These are phyloP conservation scores for Boletus vermiculosoides DNA, from an alignment of 768 basidiomycete species.

Conservation along the genomic window DNA sequence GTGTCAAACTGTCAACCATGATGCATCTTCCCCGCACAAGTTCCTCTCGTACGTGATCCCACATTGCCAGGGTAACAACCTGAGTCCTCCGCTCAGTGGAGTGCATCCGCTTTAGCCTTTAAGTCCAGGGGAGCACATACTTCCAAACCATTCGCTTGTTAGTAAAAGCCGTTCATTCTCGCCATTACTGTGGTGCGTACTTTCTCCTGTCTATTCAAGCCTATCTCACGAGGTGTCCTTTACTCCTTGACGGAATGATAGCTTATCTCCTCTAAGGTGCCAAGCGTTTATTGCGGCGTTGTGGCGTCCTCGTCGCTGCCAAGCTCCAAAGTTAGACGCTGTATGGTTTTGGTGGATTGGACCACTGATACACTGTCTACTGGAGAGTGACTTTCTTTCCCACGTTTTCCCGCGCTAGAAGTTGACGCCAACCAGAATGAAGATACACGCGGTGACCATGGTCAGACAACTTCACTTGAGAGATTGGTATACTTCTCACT, in stretches of 20 bases:
- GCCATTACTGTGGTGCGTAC: neutral
- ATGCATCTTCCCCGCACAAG: too few relatives aligned
- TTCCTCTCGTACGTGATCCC: too few relatives aligned
- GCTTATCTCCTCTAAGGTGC: neutral
- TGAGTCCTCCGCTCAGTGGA: too few relatives aligned
- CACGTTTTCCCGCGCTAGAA: neutral
- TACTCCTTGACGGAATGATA: neutral
- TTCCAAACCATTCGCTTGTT: too few relatives aligned
- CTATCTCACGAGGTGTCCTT: neutral
- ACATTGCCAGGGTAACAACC: too few relatives aligned
- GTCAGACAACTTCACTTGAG: conserved; percentile 14
- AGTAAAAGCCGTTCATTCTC: too few relatives aligned
- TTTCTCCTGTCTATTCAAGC: neutral
- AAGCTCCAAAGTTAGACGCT: neutral
- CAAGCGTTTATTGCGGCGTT: neutral
- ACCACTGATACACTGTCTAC: neutral
- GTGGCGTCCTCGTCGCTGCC: neutral
- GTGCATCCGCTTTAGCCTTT: too few relatives aligned
- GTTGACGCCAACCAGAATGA: neutral
- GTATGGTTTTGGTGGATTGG: neutral
- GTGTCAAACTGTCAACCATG: too few relatives aligned
- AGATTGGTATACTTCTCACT: neutral
- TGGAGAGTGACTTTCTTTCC: neutral
- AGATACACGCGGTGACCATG: conserved; percentile 1
- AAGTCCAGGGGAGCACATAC: too few relatives aligned